Evolutionary conservation across 306 rosid species (phyloP), one percentile per base, ranked within the genome.

Genomic region (Cucurbita moschata): DNA sequence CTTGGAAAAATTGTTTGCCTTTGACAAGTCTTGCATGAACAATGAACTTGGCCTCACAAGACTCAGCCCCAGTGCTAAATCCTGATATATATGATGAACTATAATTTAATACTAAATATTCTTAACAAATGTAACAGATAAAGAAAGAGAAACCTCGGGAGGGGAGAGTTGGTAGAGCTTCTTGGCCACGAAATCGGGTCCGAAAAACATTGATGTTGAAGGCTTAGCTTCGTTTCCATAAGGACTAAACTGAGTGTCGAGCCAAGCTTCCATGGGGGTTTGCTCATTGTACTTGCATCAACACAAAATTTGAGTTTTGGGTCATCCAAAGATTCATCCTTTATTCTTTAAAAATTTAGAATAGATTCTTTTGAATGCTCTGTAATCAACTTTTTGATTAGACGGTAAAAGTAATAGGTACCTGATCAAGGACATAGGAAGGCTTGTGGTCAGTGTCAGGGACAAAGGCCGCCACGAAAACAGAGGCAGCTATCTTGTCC

Each of bases 401-500:
- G 26, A 26, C 26, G 26, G 26, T 26, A 26, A 26, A 26, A 26
- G 26, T 1, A 60, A 60, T 26, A 60, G 0, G 4, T 66, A 66
- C 72, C 72, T 44, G 39, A 10, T 19, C 6, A 3, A 66, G 19
- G 38, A 42, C 52, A 77, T 19, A 75, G 37, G 58, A 50, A 37
- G 52, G 70, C 42, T 0, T 11, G 77, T 37, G 23, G 35, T 4
- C 7, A 86, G 90, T 66, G 59, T 73, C 69, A 37, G 84, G 89
- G 81, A 80, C 81, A 1, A 64, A 7, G 58, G 89, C 82, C 0
- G 85, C 0, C 13, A 77, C 81, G 46, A 78, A 91, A 0, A 86
- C 89, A 0, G 87, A 89, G 6, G 16, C 89, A 3, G 82, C 76
- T 26, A 91, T 75, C 63, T 77, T 91, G 18, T 51, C 16, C 0